Conservation (phyloP, 768 basidiomycete species). For the Lentinula sp. region DNA sequence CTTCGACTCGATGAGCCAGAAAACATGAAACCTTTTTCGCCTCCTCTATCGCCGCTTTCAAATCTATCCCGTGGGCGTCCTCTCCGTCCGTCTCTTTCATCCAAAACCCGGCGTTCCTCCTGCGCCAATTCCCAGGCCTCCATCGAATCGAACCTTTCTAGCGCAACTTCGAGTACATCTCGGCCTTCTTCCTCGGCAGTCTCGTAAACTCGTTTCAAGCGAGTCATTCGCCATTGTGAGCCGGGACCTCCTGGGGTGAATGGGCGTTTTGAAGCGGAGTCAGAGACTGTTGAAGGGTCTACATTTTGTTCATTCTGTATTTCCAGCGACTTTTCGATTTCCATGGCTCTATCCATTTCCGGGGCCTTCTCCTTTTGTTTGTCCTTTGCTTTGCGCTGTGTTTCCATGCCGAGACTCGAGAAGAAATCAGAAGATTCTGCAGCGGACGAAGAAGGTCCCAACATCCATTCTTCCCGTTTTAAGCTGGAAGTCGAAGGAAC, state of each 20-base stretch:
- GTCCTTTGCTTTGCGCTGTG: constrained; percentile 58
- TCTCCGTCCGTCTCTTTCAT: constrained; percentile 63
- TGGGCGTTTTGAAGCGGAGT: constrained; percentile 38
- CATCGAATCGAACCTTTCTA: constrained; percentile 84
- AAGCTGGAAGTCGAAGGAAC: constrained; percentile 46
- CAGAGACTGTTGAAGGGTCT: constrained; percentile 32
- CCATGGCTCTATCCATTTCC: constrained; percentile 54
- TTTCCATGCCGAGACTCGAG: constrained; percentile 75
- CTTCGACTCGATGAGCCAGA: constrained; percentile 74
- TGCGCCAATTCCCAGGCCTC: constrained; percentile 85
- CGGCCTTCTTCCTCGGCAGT: constrained; percentile 80
- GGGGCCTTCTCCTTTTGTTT: constrained; percentile 53
- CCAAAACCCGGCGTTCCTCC: constrained; percentile 80
- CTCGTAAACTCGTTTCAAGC: constrained; percentile 84
- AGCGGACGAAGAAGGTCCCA: constrained; percentile 37
- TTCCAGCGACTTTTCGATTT: constrained; percentile 31
- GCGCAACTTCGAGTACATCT: constrained; percentile 69
- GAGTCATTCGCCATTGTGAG: constrained; percentile 98
- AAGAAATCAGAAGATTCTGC: constrained; percentile 79
- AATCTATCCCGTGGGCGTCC: constrained; percentile 25
- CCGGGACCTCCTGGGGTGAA: constrained; percentile 84
- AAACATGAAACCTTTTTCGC: constrained; percentile 62
- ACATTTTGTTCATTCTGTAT: constrained; percentile 54
- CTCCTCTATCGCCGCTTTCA: constrained; percentile 28
- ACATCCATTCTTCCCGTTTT: constrained; percentile 89